Evolutionary conservation across 2,329 filamentous ascomycete genomes (phyloP).

Genomic region (Curvularia verruculosa): DNA sequence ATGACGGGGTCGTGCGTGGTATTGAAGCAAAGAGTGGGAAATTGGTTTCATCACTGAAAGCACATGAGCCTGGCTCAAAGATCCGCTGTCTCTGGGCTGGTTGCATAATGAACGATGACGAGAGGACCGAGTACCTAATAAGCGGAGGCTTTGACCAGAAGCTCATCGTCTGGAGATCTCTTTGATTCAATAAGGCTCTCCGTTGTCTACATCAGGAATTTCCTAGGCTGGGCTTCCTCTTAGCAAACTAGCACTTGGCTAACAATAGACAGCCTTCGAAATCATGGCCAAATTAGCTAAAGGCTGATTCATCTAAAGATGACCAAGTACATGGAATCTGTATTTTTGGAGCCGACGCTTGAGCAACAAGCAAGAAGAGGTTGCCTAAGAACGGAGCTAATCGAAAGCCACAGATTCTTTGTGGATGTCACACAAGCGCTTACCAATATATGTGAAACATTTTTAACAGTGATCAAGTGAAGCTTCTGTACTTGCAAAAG

Average conservation of each 20-base stretch:
- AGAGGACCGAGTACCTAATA: slow-evolving; percentile 61
- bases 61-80: slow-evolving; percentile 64
- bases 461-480: not conserved
- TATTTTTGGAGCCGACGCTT: not conserved
- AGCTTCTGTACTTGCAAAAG: not conserved
- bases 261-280: not conserved
- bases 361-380: not conserved
- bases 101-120: slow-evolving; percentile 37
- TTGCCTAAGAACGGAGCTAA: not conserved
- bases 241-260: not conserved
- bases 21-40: slow-evolving; percentile 66
- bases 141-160: slow-evolving; percentile 70
- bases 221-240: not conserved
- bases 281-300: not conserved
- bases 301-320: not conserved
- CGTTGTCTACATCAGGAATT: not conserved
- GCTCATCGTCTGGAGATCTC: slow-evolving; percentile 61
- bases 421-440: not conserved
- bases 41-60: slow-evolving; percentile 58
- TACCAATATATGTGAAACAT: not conserved
- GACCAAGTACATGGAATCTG: not conserved
- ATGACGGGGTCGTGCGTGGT: slow-evolving; percentile 67
- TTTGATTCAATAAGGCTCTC: not conserved
- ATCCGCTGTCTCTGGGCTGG: slow-evolving; percentile 65
- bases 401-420: not conserved